These are phyloP conservation scores for Porogramme epimiltina DNA, from an alignment of 1,284 basidiomycete genomes.

Conservation along the genomic window DNA sequence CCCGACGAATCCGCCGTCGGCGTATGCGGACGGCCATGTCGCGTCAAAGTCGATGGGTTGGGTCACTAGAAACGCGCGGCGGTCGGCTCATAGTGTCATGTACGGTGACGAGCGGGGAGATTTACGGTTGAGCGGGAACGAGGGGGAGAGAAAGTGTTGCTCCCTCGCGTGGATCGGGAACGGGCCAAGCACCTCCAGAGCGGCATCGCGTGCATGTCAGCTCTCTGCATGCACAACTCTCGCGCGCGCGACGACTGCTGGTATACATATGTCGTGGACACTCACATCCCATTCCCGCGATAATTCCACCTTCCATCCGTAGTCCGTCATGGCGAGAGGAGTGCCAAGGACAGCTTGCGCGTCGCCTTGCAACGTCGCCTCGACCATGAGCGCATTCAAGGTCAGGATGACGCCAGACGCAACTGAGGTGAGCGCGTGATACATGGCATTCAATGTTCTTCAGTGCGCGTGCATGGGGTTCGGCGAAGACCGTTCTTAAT, in stretches of 20 bases:
- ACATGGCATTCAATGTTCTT: too few species aligned
- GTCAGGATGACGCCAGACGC: too few species aligned
- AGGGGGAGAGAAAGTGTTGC: conserved; percentile 75
- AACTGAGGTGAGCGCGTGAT: too few species aligned
- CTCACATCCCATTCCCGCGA: conserved; percentile 37
- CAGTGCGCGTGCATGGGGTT: too few species aligned
- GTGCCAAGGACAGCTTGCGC: conserved; percentile 7
- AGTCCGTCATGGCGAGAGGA: background rate
- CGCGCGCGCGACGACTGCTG: background rate
- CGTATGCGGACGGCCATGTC: conserved; percentile 65
- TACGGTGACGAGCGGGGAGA: background rate
- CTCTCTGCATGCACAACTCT: background rate
- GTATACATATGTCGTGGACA: too few species aligned
- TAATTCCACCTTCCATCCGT: conserved; percentile 29
- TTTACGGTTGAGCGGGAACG: conserved; percentile 69
- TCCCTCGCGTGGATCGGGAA: conserved; percentile 83
- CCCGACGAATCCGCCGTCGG: conserved; percentile 57
- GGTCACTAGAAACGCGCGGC: conserved; percentile 36
- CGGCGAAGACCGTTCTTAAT: too few species aligned
- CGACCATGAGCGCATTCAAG: too few species aligned
- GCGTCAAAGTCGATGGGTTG: conserved; percentile 45
- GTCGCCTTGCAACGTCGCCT: background rate
- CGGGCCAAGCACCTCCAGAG: conserved; percentile 66
- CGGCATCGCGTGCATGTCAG: background rate
- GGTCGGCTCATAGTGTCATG: background rate